Evolutionary conservation across 2,329 filamentous ascomycete species (phyloP).

Genomic region (Colletotrichum truncatum): DNA sequence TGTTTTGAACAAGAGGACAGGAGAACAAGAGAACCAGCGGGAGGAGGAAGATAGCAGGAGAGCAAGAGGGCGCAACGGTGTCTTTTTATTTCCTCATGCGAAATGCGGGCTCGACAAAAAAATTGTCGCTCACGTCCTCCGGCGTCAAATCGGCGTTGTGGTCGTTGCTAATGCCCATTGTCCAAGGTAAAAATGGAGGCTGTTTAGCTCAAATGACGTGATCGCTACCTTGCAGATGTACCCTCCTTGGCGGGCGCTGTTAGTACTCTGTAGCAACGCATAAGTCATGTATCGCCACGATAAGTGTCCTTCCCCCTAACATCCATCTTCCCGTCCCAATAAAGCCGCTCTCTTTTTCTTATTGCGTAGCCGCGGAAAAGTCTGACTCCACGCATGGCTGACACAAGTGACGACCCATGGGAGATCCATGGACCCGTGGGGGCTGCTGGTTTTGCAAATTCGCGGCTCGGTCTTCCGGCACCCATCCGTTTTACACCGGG

Average conservation of each 20-base stretch:
- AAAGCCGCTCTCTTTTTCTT: background rate
- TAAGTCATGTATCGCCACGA: slow-evolving; percentile 31
- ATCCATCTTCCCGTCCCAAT: slow-evolving; percentile 17
- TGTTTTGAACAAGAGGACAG: slow-evolving; percentile 1
- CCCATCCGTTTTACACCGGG: slow-evolving; percentile 5
- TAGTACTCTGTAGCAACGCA: slow-evolving; percentile 10
- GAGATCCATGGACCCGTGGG: slow-evolving; percentile 30
- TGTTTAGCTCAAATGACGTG: slow-evolving; percentile 36
- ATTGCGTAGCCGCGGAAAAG: slow-evolving; percentile 17
- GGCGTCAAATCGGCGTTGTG: slow-evolving; percentile 29
- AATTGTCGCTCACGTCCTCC: slow-evolving; percentile 17
- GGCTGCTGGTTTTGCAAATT: background rate
- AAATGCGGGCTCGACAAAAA: slow-evolving; percentile 22
- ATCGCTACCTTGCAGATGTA: slow-evolving; percentile 33
- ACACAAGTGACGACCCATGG: slow-evolving; percentile 22
- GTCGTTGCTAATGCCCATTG: slow-evolving; percentile 9
- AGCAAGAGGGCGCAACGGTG: slow-evolving; percentile 18
- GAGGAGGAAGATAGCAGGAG: background rate
- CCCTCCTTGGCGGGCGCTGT: slow-evolving; percentile 19
- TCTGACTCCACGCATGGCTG: slow-evolving; percentile 22
- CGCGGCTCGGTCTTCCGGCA: slow-evolving; percentile 27
- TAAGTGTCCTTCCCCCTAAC: slow-evolving; percentile 22
- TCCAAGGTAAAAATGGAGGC: slow-evolving; percentile 29
- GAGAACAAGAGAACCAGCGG: background rate
- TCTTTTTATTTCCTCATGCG: slow-evolving; percentile 25